These are phyloP conservation scores for Arthrinium puccinioides DNA, from an alignment of 2,329 filamentous ascomycete genomes.

Conservation along the genomic window DNA sequence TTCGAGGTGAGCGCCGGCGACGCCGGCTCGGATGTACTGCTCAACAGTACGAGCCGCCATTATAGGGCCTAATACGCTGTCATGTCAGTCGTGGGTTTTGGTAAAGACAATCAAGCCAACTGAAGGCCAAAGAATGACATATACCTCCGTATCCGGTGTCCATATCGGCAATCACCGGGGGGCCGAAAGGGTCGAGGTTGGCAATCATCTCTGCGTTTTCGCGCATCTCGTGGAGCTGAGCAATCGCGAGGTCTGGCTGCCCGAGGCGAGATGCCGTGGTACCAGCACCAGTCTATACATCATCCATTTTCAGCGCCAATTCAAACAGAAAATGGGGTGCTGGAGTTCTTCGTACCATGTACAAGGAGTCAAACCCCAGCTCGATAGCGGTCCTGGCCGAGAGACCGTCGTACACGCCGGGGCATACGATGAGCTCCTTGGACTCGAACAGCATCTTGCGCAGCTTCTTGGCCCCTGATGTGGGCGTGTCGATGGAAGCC, in stretches of 20 bases:
- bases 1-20: slow-evolving; percentile 29
- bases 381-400: slow-evolving; percentile 39
- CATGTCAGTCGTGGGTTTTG: no score
- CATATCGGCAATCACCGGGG: slow-evolving; percentile 44
- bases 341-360: slow-evolving; percentile 31
- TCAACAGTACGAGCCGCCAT: slow-evolving; percentile 34
- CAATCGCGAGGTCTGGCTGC: slow-evolving; percentile 41
- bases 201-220: slow-evolving; percentile 46
- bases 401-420: slow-evolving; percentile 42
- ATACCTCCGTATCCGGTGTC: slow-evolving; percentile 47
- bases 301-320: no score
- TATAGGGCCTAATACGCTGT: slow-evolving; percentile 26
- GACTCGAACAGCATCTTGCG: slow-evolving; percentile 22
- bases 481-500: slow-evolving; percentile 14
- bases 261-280: slow-evolving; percentile 40
- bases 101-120: no score
- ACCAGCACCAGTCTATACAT: slow-evolving; percentile 43
- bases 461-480: slow-evolving; percentile 23
- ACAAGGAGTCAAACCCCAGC: slow-evolving; percentile 39
- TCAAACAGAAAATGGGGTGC: no score
- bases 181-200: slow-evolving; percentile 35
- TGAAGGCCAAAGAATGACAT: slow-evolving; percentile 9
- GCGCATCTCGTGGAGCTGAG: slow-evolving; percentile 43
- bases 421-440: slow-evolving; percentile 31
- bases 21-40: slow-evolving; percentile 45